These are phyloP conservation scores for Dothistroma pini DNA, from an alignment of 2,329 filamentous ascomycete genomes.

Conservation along the genomic window DNA sequence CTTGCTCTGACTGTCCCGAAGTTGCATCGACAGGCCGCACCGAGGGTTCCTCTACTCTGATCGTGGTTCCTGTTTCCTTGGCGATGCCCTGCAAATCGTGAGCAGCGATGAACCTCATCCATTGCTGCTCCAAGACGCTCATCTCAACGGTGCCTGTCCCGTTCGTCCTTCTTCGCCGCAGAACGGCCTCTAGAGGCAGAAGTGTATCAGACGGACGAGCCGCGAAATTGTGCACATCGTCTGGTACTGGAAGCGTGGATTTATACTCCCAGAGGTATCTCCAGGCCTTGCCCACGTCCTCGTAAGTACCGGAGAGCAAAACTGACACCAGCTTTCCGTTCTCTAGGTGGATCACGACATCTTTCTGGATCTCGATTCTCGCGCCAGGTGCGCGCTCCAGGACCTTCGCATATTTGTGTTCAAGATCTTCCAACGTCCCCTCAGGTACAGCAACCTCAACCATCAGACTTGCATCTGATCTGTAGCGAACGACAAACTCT, in stretches of 20 bases:
- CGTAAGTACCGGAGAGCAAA: slow-evolving; percentile 18
- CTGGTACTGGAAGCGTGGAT: background rate
- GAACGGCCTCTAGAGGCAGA: slow-evolving; percentile 1
- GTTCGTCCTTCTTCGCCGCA: background rate
- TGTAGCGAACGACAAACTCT: background rate
- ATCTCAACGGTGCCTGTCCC: slow-evolving; percentile 2
- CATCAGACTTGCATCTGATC: background rate
- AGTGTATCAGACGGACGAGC: slow-evolving; percentile 2
- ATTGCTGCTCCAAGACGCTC: slow-evolving; percentile 9
- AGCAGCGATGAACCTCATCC: slow-evolving; percentile 6
- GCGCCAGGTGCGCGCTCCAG: slow-evolving; percentile 10
- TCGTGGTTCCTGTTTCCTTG: background rate
- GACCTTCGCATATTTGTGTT: slow-evolving; percentile 3
- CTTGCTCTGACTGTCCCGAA: background rate
- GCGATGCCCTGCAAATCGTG: background rate
- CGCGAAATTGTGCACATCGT: background rate
- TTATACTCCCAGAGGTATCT: background rate
- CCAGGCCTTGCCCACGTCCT: slow-evolving; percentile 7
- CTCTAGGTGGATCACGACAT: background rate
- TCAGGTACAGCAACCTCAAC: background rate
- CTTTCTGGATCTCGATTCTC: slow-evolving; percentile 16
- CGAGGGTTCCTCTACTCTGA: slow-evolving; percentile 12
- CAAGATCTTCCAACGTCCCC: background rate
- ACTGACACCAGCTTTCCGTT: slow-evolving; percentile 10
- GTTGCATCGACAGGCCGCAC: background rate